These are phyloP conservation scores for Arthrinium phaeospermum DNA, from an alignment of 2,329 filamentous ascomycete species.

Conservation along the genomic window DNA sequence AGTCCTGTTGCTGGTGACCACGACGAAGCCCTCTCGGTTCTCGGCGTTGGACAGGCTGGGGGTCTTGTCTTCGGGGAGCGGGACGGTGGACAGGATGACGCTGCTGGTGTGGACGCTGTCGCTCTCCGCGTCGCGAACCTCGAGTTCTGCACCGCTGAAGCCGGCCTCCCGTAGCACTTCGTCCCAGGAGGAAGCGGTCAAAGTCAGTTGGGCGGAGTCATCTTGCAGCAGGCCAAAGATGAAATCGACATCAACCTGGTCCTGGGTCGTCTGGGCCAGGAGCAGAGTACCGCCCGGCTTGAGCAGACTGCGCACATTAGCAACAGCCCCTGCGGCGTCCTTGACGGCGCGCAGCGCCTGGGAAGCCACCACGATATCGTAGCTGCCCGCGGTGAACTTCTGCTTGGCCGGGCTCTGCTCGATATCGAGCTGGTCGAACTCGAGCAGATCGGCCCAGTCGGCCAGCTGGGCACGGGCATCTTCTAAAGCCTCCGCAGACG, in stretches of 20 bases:
- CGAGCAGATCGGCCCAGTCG: conserved; percentile 33
- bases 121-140: background rate
- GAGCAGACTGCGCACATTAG: conserved; percentile 27
- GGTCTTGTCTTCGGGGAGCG: too few relatives aligned
- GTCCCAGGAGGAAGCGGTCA: conserved; percentile 21
- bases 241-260: conserved; percentile 22
- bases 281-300: conserved; percentile 30
- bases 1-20: too few relatives aligned
- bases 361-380: conserved; percentile 34
- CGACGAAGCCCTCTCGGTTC: too few relatives aligned
- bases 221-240: conserved; percentile 24
- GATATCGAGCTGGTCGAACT: conserved; percentile 40
- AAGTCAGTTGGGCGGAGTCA: too few relatives aligned
- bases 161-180: background rate
- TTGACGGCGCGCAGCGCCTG: conserved; percentile 29
- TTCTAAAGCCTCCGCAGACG: conserved; percentile 26
- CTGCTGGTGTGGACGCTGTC: background rate
- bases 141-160: background rate
- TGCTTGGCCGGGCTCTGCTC: conserved; percentile 30
- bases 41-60: too few relatives aligned
- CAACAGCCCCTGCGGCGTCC: conserved; percentile 21
- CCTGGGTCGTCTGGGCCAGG: conserved; percentile 28
- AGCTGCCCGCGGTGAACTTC: conserved; percentile 23
- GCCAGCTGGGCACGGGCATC: conserved; percentile 22
- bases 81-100: background rate